Evolutionary conservation across 1,284 basidiomycete genomes (phyloP).

Genomic region (Trametes pubescens): DNA sequence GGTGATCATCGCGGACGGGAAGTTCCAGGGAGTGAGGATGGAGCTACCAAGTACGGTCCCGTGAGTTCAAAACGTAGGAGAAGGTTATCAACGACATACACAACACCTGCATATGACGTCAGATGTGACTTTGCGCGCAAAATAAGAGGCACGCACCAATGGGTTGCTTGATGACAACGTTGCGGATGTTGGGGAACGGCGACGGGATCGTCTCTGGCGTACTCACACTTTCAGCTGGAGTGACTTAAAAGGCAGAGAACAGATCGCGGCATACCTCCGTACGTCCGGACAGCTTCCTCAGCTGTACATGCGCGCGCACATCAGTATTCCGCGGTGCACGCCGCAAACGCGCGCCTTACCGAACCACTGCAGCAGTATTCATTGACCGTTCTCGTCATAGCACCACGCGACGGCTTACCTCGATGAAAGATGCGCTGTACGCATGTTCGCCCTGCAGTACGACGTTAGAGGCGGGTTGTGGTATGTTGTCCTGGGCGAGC

Average conservation of each 20-base stretch:
- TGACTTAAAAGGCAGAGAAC: not conserved
- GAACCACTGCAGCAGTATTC: slow-evolving; percentile 66
- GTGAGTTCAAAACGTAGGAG: not conserved
- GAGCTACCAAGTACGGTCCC: slow-evolving; percentile 55
- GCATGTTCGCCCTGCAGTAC: slow-evolving; percentile 72
- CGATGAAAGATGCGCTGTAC: slow-evolving; percentile 87
- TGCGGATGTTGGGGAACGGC: slow-evolving; percentile 75
- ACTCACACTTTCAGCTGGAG: not conserved
- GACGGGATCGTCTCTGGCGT: slow-evolving; percentile 83
- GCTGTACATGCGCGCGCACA: slow-evolving; percentile 54
- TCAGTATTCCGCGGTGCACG: not conserved
- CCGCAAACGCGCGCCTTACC: slow-evolving; percentile 52
- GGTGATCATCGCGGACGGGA: slow-evolving; percentile 94
- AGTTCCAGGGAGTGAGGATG: slow-evolving; percentile 89
- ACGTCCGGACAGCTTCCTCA: slow-evolving; percentile 87
- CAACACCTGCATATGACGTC: slow-evolving; percentile 53
- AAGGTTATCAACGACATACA: slow-evolving; percentile 50
- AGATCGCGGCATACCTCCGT: slow-evolving; percentile 63
- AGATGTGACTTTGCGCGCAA: not conserved
- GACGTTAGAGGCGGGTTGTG: not conserved
- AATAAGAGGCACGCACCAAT: slow-evolving; percentile 64
- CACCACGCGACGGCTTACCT: slow-evolving; percentile 58
- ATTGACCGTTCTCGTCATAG: not conserved
- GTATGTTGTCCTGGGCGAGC: too few relatives aligned
- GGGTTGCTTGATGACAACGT: slow-evolving; percentile 95